Base-by-base conservation (phyloP, 352 stramenopile species). In the Phytophthora hybrid region DNA sequence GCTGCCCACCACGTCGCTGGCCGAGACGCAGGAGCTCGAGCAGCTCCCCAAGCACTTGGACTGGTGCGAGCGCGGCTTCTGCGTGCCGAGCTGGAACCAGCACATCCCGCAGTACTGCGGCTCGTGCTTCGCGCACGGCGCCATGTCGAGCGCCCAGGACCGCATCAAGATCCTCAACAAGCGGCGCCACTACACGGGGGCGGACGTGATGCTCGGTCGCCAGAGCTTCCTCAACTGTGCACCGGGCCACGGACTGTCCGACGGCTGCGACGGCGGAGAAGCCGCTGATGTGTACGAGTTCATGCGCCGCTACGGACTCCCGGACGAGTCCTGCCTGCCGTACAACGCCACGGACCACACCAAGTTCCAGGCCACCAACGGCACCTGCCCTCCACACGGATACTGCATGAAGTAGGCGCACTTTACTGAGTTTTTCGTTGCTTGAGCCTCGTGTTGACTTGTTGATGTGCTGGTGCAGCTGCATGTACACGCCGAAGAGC, bases 91-190 rank as follows among this genome's bases (percentile, higher is more conserved):
- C 66, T 95, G 88, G 87, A 93, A 93, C 72, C 87, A 95, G 68
- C 88, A 95, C 61, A 92, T 93, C 29, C 88, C 88, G 32, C 83
- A 92, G 67, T 97, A 96, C 75, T 97, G 92, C 66, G 91, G 91
- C 37, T 95, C 90, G 39, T 97, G 90, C 74, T 97, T 84, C 58
- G 88, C 85, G 0, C 91, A 96, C 59, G 83, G 87, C 29, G 82
- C 87, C 26, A 88, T 93, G 74, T 92, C 85, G 18, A 92, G 83
- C 18, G 84, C 85, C 18, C 84, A 93, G 44, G 89, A 95, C 47
- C 87, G 89, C 23, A 94, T 95, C 74, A 95, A 95, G 84, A 94
- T 95, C 59, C 63, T 88, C 32, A 90, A 92, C 76, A 81, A 87
- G 60, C 81, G 81, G 49, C 81, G 75, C 44, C 73, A 85, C n/a